These are phyloP conservation scores for Baudoinia panamericana DNA, from an alignment of 495 filamentous ascomycete genomes.

Conservation along the genomic window DNA sequence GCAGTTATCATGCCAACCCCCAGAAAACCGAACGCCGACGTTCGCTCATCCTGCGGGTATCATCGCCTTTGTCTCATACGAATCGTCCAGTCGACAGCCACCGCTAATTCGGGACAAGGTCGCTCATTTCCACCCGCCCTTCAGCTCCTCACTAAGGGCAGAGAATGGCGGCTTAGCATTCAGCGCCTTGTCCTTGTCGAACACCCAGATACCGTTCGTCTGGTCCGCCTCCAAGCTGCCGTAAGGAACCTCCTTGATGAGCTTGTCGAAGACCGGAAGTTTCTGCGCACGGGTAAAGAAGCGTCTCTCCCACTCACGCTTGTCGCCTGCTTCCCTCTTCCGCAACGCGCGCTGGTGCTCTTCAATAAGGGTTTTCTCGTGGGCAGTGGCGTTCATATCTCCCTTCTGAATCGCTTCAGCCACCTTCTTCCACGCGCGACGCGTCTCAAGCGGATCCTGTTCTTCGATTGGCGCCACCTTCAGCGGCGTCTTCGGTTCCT, in stretches of 20 bases:
- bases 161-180: conserved; percentile 30
- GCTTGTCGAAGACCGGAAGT: conserved; percentile 42
- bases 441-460: conserved; percentile 78
- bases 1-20: too few species aligned
- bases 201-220: conserved; percentile 82
- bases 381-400: conserved; percentile 67
- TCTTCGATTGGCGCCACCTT: conserved; percentile 59
- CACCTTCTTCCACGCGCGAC: conserved; percentile 79
- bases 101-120: too few species aligned
- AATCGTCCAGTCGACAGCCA: too few species aligned
- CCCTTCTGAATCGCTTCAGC: conserved; percentile 62
- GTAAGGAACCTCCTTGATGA: conserved; percentile 47
- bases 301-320: conserved; percentile 66
- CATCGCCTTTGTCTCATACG: too few species aligned
- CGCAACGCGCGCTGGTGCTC: conserved; percentile 77
- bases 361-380: conserved; percentile 81
- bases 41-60: too few species aligned
- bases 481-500: conserved; percentile 50
- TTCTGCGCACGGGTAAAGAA: conserved; percentile 57
- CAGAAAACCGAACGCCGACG: too few species aligned
- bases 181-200: conserved; percentile 52
- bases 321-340: conserved; percentile 64
- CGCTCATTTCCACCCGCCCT: conserved; percentile 20
- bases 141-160: conserved; percentile 17
- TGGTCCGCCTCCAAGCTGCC: conserved; percentile 41